Evolutionary conservation across 176 grass and related monocot species (phyloP).

Genomic region (Carex scoparia): DNA sequence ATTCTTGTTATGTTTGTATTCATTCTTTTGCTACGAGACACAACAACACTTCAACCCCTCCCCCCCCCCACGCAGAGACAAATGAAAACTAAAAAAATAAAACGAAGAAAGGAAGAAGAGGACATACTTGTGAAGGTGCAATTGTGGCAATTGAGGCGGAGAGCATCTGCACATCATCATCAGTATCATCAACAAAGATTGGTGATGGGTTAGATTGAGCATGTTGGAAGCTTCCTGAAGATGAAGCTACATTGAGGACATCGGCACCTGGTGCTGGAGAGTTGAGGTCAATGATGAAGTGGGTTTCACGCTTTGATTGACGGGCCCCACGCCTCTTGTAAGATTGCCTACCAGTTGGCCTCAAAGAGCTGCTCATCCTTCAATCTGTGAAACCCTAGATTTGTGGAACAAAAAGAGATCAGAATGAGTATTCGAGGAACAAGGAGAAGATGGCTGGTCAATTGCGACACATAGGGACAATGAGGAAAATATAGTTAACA

Average conservation of each 20-base stretch:
- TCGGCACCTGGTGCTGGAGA: constrained; percentile 17
- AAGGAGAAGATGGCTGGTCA: not conserved
- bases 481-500: not conserved
- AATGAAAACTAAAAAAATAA: not conserved
- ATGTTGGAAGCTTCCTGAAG: constrained; percentile 20
- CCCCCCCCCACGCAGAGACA: not conserved
- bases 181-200: constrained; percentile 18
- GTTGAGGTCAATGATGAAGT: constrained; percentile 19
- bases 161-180: constrained; percentile 12
- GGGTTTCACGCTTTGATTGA: not conserved
- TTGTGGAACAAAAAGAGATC: not conserved
- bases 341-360: not conserved
- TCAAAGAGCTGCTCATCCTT: constrained; percentile 16
- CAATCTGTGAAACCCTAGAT: not conserved
- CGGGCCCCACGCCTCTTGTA: constrained; percentile 3
- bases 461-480: not conserved
- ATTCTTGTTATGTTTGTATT: not conserved
- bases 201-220: not conserved
- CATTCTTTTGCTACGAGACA: not conserved
- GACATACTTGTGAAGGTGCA: not conserved
- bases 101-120: not conserved
- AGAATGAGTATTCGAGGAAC: not conserved
- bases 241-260: constrained; percentile 8
- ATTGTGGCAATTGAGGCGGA: not conserved
- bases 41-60: not conserved